A percentile compares a stretch with the other conserved stretches of the same genome.
Evolutionary conservation across 2,329 filamentous ascomycete species (phyloP).

Genomic region (Cucurbitaria berberidis): DNA sequence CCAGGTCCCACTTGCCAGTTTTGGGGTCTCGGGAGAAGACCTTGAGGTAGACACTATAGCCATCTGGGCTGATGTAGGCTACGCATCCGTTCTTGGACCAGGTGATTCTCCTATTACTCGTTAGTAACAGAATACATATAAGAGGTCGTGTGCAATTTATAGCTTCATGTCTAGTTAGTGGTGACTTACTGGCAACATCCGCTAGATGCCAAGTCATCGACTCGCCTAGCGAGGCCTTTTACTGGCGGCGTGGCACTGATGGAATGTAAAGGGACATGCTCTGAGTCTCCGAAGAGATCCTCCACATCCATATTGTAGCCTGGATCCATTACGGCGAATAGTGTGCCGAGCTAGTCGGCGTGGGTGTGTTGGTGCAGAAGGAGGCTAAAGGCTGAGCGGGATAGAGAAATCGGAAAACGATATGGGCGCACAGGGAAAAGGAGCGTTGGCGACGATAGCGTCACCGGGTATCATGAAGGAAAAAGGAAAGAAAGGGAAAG

Average conservation of each 20-base stretch:
- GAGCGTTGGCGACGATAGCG: neutral
- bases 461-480: conserved; percentile 31
- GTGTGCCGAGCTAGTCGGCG: conserved; percentile 28
- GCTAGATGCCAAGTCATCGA: conserved; percentile 76
- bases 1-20: conserved; percentile 76
- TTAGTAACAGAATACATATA: conserved; percentile 7
- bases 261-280: conserved; percentile 66
- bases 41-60: conserved; percentile 72
- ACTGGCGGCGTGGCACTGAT: conserved; percentile 59
- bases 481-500: conserved; percentile 10
- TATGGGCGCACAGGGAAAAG: neutral
- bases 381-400: conserved; percentile 1
- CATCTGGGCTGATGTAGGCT: conserved; percentile 77
- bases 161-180: too few relatives aligned
- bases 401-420: conserved; percentile 1
- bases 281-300: conserved; percentile 57
- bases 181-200: conserved; percentile 81
- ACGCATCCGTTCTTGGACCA: conserved; percentile 91
- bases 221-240: conserved; percentile 72
- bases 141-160: neutral
- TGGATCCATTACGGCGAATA: conserved; percentile 61
- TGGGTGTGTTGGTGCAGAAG: neutral
- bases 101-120: conserved; percentile 68
- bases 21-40: conserved; percentile 72
- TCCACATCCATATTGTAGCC: conserved; percentile 49